Percentiles rank a stretch among this genome's conserved stretches.
phyloP scores from a whole-genome alignment of 768 basidiomycete genomes.

The Podaxis mareebaensis region DNA sequence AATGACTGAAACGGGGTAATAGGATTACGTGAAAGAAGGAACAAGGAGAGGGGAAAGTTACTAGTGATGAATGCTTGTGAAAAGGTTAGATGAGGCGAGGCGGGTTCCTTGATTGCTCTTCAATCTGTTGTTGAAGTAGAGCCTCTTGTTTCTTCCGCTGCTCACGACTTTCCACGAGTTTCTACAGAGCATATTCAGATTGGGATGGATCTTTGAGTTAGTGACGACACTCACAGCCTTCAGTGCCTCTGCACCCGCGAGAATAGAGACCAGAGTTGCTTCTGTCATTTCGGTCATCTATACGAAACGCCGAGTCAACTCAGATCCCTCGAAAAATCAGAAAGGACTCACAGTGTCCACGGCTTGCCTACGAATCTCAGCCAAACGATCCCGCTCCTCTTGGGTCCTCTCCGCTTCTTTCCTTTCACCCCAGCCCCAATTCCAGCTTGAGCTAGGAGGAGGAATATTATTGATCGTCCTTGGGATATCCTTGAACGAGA shows the following conservation, averaged over 20 bases:
- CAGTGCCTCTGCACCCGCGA: conserved; percentile 55
- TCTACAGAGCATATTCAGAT: conserved; percentile 31
- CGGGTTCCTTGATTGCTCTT: conserved; percentile 29
- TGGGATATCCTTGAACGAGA: conserved; percentile 24
- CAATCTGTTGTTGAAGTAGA: conserved; percentile 29
- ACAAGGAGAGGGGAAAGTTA: too few species aligned
- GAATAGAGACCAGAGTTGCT: conserved; percentile 61
- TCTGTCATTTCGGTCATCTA: conserved; percentile 70
- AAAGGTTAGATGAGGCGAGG: conserved; percentile 30
- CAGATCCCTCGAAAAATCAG: background rate
- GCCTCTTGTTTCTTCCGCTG: conserved; percentile 46
- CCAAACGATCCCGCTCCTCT: conserved; percentile 44
- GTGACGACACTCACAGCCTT: conserved; percentile 49
- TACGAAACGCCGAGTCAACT: background rate
- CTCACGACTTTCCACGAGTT: conserved; percentile 52
- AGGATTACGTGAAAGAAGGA: too few species aligned
- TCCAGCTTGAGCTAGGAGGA: conserved; percentile 21
- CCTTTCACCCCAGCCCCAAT: conserved; percentile 21
- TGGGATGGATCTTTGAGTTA: conserved; percentile 25
- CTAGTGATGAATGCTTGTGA: background rate
- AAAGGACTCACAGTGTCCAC: conserved; percentile 44
- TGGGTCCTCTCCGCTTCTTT: conserved; percentile 41
- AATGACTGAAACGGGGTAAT: too few species aligned
- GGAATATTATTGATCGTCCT: conserved; percentile 28
- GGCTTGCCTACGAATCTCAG: conserved; percentile 47